Evolutionary conservation across 805 yeast species (phyloP).

Genomic region (Myxozyma neotropica): DNA sequence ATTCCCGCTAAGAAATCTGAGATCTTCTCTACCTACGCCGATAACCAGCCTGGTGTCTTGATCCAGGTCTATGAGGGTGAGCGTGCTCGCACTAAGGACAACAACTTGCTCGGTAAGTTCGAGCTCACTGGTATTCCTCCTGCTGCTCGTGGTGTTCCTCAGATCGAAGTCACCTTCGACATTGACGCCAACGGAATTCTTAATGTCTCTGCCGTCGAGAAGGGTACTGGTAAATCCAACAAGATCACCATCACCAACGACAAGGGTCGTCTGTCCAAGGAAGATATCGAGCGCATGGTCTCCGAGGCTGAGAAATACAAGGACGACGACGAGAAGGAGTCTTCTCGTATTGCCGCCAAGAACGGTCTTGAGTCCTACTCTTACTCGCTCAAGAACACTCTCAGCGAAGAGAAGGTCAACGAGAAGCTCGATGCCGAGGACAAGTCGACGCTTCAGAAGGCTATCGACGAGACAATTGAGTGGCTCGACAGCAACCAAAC

Average conservation of each 20-base stretch:
- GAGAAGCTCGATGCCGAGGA: constrained; percentile 74
- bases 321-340: constrained; percentile 95
- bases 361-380: constrained; percentile 95
- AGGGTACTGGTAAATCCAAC: constrained; percentile 97
- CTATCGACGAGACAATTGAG: constrained; percentile 79
- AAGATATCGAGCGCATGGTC: constrained; percentile 97
- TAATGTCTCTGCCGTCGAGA: constrained; percentile 94
- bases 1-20: constrained; percentile 98
- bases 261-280: constrained; percentile 97
- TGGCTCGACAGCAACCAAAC: constrained; percentile 96
- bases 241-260: constrained; percentile 98
- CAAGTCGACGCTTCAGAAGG: constrained; percentile 68
- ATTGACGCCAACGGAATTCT: constrained; percentile 96
- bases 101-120: constrained; percentile 95
- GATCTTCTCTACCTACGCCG: constrained; percentile 94
- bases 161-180: constrained; percentile 96
- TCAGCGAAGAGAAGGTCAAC: constrained; percentile 72
- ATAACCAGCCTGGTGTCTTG: constrained; percentile 98
- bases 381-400: constrained; percentile 85
- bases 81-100: constrained; percentile 93
- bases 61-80: constrained; percentile 98
- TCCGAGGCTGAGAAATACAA: constrained; percentile 96
- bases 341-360: constrained; percentile 89
- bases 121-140: constrained; percentile 97
- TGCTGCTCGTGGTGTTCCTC: constrained; percentile 99